Base-by-base conservation (phyloP, 2,329 filamentous ascomycete genomes). In the Chalaropsis ovoidea region DNA sequence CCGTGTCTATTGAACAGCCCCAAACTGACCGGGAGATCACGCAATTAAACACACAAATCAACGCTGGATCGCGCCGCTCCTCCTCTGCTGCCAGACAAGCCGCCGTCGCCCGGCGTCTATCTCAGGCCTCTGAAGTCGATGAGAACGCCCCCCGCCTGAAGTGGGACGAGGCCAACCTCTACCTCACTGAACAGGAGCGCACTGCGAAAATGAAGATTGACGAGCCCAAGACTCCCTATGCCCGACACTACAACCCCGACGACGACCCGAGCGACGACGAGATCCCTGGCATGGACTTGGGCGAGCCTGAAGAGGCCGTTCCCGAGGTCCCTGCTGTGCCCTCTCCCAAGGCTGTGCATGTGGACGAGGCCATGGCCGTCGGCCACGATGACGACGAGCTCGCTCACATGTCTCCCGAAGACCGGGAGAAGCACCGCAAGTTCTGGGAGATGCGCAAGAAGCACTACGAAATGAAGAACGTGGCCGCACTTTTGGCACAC, bases 121-220 rank as follows among this genome's bases (percentile, higher is more conserved):
- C 86, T 90, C 62, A 65, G 45, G 39, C 63, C 15, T 49, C 61
- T 15, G 47, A 56, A 13, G 22, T 47, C 15, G 66, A 67, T 42
- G 66, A 67, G 24, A 63, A 61, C 19, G 86, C 83, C 67, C 87
- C 89, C 69, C 86, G 91, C 69, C 81, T 99, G 70, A 96, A 96
- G 78, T 99, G 94, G 94, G 94, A 99, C 75, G 94, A 99, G 79
- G 94, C 90, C 58, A 99, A 99, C 74, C 82, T 99, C 41, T 99
- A 96, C 77, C 82, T 99, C 64, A 94, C 94, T 7, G 94, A 99
- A 78, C 93, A 97, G 76, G 90, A 97, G 76, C 92, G 89, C 76
- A 90, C 86, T 67, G 87, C 88, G 68, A 96, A 92, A 67, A 99
- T 99, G 94, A 99, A 97, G 81, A 99, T 99, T 70, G 89, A 91